A percentile compares a stretch with the other conserved stretches of the same genome.
phyloP scores from a whole-genome alignment of 805 yeast species.

The Candida maltosa region DNA sequence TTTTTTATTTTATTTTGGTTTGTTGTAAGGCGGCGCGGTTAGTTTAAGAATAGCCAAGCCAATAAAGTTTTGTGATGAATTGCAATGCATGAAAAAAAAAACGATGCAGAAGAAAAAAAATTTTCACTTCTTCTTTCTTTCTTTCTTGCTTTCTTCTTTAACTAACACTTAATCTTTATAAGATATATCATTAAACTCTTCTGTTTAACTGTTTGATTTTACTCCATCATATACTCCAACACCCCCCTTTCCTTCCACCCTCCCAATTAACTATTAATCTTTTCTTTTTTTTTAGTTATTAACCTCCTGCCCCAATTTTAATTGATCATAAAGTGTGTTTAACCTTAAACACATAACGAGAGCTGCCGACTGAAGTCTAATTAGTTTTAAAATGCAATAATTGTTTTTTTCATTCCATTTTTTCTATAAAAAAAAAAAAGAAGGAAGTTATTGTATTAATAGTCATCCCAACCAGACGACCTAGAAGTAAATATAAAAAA shows the following conservation, averaged over 20 bases:
- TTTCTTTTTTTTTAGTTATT: conserved; percentile 1
- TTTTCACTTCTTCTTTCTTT: background rate
- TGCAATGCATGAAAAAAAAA: too few species aligned
- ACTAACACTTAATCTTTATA: background rate
- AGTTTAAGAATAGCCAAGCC: too few species aligned
- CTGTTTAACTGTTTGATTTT: too few species aligned
- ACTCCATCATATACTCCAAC: too few species aligned
- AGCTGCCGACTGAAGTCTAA: conserved; percentile 44
- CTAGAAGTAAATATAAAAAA: background rate
- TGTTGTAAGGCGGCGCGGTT: too few species aligned
- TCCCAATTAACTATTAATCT: background rate
- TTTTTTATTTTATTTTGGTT: background rate
- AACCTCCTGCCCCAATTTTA: conserved; percentile 4
- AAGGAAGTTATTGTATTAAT: too few species aligned
- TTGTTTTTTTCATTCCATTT: too few species aligned
- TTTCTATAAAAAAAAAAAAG: too few species aligned
- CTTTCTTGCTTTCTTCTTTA: background rate
- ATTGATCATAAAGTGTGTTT: conserved; percentile 6
- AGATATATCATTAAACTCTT: background rate
- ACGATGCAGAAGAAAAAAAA: too few species aligned
- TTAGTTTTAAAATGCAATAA: too few species aligned
- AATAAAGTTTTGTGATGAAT: too few species aligned
- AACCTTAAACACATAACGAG: conserved; percentile 23
- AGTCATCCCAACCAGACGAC: background rate
- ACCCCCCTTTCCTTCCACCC: background rate